Conservation (phyloP, 129 eudicot genomes). For the Flaveria ramosissima region DNA sequence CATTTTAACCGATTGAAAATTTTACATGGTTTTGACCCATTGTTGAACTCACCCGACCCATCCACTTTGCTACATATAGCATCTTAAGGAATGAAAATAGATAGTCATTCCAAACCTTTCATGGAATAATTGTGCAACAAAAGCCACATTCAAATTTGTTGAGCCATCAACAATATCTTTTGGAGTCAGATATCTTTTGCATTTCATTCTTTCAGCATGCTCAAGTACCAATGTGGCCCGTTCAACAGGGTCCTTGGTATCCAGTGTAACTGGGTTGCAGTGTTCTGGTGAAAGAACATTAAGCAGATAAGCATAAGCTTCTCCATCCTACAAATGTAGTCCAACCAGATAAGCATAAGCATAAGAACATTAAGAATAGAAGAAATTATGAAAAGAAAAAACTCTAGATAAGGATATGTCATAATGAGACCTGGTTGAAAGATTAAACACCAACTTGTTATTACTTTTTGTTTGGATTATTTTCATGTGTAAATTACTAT, state of each 20-base stretch:
- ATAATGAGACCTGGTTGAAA: not conserved
- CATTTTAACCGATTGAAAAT: not conserved
- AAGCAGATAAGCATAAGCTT: constrained; percentile 95
- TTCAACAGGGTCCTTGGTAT: constrained; percentile 69
- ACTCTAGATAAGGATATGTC: not conserved
- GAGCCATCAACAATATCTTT: constrained; percentile 88
- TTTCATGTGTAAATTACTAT: constrained; percentile 3
- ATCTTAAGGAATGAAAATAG: constrained; percentile 1
- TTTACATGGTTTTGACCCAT: not conserved
- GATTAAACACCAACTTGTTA: constrained; percentile 13
- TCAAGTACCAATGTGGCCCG: constrained; percentile 89
- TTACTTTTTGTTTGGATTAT: not conserved
- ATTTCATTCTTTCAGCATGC: constrained; percentile 93
- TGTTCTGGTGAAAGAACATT: constrained; percentile 99
- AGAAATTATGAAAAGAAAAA: not conserved
- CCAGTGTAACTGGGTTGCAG: constrained; percentile 75
- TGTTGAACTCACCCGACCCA: not conserved
- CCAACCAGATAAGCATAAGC: too few species aligned
- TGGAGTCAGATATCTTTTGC: constrained; percentile 81
- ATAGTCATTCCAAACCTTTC: constrained; percentile 52
- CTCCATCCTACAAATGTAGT: constrained; percentile 70
- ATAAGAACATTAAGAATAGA: not conserved
- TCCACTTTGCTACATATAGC: constrained; percentile 12
- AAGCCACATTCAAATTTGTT: constrained; percentile 80
- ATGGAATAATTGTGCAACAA: constrained; percentile 91